Evolutionary conservation across 2,329 filamentous ascomycete genomes (phyloP).

Genomic region (Aspergillus sp.): DNA sequence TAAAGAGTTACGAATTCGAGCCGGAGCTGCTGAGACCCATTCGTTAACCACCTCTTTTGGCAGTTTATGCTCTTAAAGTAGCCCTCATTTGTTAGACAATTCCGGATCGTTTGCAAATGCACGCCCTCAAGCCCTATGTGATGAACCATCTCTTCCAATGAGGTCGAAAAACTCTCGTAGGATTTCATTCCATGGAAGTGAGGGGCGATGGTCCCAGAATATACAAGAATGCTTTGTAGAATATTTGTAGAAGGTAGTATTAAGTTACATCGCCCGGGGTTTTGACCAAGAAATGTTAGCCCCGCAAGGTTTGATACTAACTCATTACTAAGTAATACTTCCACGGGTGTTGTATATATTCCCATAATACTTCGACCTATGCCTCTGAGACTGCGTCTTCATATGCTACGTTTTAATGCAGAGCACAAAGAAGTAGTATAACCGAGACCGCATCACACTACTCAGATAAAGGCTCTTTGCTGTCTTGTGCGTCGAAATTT

Average conservation of each 20-base stretch:
- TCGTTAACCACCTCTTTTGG: not conserved
- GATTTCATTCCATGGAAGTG: not conserved
- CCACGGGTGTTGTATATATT: not conserved
- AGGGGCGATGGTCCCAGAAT: not conserved
- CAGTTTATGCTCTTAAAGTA: not conserved
- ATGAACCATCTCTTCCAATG: not conserved
- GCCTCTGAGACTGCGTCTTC: not conserved
- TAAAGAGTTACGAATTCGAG: not conserved
- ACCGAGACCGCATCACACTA: too few relatives aligned
- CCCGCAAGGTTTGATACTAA: not conserved
- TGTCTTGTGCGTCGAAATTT: too few relatives aligned
- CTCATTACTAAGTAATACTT: not conserved
- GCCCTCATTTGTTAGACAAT: not conserved
- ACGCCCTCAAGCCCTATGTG: not conserved
- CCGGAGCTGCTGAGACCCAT: not conserved
- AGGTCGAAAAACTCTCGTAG: not conserved
- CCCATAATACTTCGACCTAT: not conserved
- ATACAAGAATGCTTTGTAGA: not conserved
- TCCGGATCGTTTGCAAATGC: not conserved
- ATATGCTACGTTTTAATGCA: not conserved
- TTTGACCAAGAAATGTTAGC: not conserved
- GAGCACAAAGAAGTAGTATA: too few relatives aligned
- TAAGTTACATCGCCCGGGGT: not conserved
- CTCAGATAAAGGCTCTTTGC: too few relatives aligned
- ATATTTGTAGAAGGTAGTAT: not conserved